Evolutionary conservation across 208 protist genomes (phyloP).

Genomic region (Leishmania tarentolae): DNA sequence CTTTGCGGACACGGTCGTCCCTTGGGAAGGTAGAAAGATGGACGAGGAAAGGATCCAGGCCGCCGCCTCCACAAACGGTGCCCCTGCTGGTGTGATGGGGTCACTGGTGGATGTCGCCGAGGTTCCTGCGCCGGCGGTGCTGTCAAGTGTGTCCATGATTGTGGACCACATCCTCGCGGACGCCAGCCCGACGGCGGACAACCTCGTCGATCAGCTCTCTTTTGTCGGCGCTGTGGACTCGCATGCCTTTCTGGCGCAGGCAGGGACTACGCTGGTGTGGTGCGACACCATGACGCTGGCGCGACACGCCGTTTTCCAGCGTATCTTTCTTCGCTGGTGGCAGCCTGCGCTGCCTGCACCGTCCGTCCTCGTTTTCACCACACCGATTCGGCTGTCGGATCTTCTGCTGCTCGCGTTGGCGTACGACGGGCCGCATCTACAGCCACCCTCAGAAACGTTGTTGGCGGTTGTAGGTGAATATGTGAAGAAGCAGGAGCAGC

Average conservation of each 20-base stretch:
- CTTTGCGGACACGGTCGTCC: constrained; percentile 6
- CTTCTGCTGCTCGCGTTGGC: constrained; percentile 55
- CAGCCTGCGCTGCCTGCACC: constrained; percentile 46
- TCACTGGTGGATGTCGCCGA: constrained; percentile 19
- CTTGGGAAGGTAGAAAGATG: constrained; percentile 1
- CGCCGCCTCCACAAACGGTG: not conserved
- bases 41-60: not conserved
- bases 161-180: constrained; percentile 36
- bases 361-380: constrained; percentile 41
- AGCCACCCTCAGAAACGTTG: constrained; percentile 23
- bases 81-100: not conserved
- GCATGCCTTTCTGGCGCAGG: constrained; percentile 71
- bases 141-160: constrained; percentile 59
- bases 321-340: constrained; percentile 80
- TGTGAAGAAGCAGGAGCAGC: not conserved
- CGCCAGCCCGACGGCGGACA: constrained; percentile 51
- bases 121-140: constrained; percentile 21
- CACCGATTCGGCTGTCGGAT: constrained; percentile 42
- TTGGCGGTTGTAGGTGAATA: constrained; percentile 28
- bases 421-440: constrained; percentile 45
- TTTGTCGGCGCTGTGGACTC: constrained; percentile 66
- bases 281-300: constrained; percentile 67
- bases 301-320: constrained; percentile 73
- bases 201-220: constrained; percentile 57
- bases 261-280: constrained; percentile 65